Base-by-base conservation (phyloP, 441 rosid genomes). In the Breynia disticha region DNA sequence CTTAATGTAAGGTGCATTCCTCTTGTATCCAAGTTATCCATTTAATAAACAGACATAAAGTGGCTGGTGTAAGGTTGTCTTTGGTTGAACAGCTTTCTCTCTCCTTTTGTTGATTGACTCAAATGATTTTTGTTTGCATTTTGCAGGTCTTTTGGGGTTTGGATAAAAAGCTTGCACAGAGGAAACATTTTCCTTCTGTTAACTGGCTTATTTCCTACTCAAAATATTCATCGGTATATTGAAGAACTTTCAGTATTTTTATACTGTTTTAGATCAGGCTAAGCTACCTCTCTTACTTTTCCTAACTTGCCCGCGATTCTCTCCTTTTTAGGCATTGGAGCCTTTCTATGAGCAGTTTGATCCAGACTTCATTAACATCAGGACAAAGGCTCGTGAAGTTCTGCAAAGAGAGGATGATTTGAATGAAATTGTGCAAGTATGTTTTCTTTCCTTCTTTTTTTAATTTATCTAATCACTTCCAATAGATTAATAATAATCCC, bases 121-220 rank as follows among this genome's bases (percentile, higher is more conserved):
- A 19, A 59, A 60, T 55, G 52, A 18, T 14, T 18, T n/a, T 52
- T 56, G 7, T 19, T 41, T 54, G 19, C 22, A 45, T 54, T 8
- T 35, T 68, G 48, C 72, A 94, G 97, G 97, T 90, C 68, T 94
- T 94, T 74, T 94, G 99, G 97, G 99, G 99, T 72, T 79, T 90
- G 74, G 96, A 94, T 76, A 94, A 94, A 84, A 94, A 90, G 76
- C 94, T 90, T 77, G 97, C 99, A 20, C 96, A 90, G 75, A 85
- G 99, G 74, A 94, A 94, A 67, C 99, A 94, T 79, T 94, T 94
- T 52, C 97, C 99, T 55, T 94, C 97, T 62, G 97, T 94, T 16
- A 94, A 94, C 68, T 94, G 99, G 99, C 82, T 94, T 62, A 90
- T 94, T 66, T 94, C 99, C 49, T 94, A 94, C 79, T 94, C 99